Conservation (phyloP, 192 early-diverging fungal species). For the Coemansia sp. region DNA sequence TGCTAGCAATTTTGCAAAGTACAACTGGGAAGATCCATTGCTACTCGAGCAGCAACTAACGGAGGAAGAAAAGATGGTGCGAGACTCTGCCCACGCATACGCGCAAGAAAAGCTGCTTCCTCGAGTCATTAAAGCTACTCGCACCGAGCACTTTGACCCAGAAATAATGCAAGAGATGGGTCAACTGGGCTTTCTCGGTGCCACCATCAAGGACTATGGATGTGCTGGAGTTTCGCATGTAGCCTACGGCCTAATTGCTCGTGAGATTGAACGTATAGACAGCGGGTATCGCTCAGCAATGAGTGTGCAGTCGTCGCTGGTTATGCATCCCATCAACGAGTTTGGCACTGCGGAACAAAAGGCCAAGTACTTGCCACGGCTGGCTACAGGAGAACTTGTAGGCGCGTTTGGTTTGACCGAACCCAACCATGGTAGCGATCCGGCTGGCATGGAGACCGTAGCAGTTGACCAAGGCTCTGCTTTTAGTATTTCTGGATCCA, state of each 20-base stretch:
- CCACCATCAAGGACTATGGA: constrained; percentile 95
- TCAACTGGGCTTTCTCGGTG: constrained; percentile 84
- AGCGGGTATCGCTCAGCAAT: constrained; percentile 96
- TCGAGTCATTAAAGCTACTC: constrained; percentile 79
- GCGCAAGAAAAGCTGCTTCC: constrained; percentile 87
- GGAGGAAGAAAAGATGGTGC: constrained; percentile 83
- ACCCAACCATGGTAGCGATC: constrained; percentile 96
- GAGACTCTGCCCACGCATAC: constrained; percentile 82
- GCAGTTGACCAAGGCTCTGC: constrained; percentile 70
- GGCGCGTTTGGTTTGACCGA: constrained; percentile 96
- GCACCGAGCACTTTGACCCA: constrained; percentile 83
- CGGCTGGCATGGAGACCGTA: constrained; percentile 87
- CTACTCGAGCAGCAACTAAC: constrained; percentile 81
- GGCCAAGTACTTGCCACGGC: constrained; percentile 84
- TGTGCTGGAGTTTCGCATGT: constrained; percentile 96
- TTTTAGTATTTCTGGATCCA: constrained; percentile 84
- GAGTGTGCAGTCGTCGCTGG: constrained; percentile 97
- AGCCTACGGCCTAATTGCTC: constrained; percentile 92
- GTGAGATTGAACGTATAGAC: constrained; percentile 95
- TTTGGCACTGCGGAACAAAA: constrained; percentile 88
- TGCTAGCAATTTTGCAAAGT: constrained; percentile 61
- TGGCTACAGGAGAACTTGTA: constrained; percentile 84
- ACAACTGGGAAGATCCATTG: constrained; percentile 83
- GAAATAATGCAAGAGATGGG: constrained; percentile 95
- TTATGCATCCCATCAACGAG: constrained; percentile 97